Conservation (phyloP, 2,329 filamentous ascomycete genomes). For the Epicoccum sorghinum region DNA sequence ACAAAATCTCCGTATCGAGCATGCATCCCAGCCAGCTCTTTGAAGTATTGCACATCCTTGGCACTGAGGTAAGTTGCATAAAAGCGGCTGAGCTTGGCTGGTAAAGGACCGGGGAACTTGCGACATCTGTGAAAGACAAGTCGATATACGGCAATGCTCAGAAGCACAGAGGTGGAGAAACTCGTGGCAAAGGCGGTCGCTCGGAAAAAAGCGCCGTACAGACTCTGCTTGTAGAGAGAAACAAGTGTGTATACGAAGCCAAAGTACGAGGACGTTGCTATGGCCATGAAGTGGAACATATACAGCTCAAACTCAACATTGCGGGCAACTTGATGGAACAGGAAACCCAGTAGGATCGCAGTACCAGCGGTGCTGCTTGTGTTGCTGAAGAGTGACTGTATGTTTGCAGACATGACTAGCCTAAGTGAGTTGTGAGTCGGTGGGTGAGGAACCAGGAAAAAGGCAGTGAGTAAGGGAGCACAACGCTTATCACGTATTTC, state of each 20-base stretch:
- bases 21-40: slow-evolving; percentile 38
- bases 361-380: slow-evolving; percentile 4
- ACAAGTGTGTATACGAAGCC: slow-evolving; percentile 16
- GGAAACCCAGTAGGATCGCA: slow-evolving; percentile 21
- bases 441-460: background rate
- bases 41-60: slow-evolving; percentile 37
- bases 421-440: background rate
- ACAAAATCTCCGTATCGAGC: slow-evolving; percentile 44
- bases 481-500: background rate
- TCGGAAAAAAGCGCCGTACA: slow-evolving; percentile 11
- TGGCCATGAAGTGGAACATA: slow-evolving; percentile 34
- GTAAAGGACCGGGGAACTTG: slow-evolving; percentile 32
- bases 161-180: slow-evolving; percentile 23
- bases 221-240: background rate
- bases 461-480: background rate
- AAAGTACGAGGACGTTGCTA: slow-evolving; percentile 17
- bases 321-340: slow-evolving; percentile 26
- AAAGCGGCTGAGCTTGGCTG: slow-evolving; percentile 34
- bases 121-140: slow-evolving; percentile 33
- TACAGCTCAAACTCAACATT: slow-evolving; percentile 31
- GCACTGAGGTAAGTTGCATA: slow-evolving; percentile 34
- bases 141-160: slow-evolving; percentile 34
- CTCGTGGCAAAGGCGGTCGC: slow-evolving; percentile 12
- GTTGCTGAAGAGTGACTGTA: background rate
- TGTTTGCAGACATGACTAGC: background rate